Evolutionary conservation across 495 filamentous ascomycete species (phyloP).

Genomic region (Xylaria grammica): DNA sequence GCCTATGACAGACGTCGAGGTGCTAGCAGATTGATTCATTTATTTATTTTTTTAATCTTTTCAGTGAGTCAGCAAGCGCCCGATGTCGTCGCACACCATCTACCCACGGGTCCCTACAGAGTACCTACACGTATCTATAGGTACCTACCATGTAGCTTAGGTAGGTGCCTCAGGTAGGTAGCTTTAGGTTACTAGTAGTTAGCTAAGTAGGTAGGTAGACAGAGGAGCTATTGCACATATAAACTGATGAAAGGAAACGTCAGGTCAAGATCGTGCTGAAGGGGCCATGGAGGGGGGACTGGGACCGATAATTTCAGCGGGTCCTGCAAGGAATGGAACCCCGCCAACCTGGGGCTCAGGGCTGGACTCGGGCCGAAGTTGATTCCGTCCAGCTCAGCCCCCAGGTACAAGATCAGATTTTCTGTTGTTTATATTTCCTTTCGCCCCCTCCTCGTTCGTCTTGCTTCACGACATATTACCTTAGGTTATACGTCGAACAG

Average conservation of each 20-base stretch:
- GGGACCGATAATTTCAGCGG: background rate
- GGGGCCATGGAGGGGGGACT: no score
- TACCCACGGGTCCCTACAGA: background rate
- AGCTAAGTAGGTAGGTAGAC: no score
- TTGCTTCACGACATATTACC: background rate
- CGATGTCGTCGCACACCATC: conserved; percentile 4
- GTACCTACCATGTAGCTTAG: background rate
- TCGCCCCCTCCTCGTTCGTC: background rate
- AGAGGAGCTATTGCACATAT: no score
- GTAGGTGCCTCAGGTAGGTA: no score
- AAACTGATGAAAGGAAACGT: no score
- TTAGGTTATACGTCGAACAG: background rate
- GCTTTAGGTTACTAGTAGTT: no score
- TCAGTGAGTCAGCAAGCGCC: conserved; percentile 24
- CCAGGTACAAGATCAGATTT: no score
- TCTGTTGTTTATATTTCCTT: no score
- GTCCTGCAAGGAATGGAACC: conserved; percentile 1
- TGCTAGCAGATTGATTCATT: background rate
- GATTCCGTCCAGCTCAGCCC: no score
- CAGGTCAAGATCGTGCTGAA: no score
- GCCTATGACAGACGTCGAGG: background rate
- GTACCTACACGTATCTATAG: background rate
- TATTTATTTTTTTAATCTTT: background rate
- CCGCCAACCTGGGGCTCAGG: background rate
- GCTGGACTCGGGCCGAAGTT: conserved; percentile 2